Percentiles rank a stretch among this genome's conserved stretches.
phyloP scores from a whole-genome alignment of 768 basidiomycete genomes.

The Paxillus ammoniavirescens region DNA sequence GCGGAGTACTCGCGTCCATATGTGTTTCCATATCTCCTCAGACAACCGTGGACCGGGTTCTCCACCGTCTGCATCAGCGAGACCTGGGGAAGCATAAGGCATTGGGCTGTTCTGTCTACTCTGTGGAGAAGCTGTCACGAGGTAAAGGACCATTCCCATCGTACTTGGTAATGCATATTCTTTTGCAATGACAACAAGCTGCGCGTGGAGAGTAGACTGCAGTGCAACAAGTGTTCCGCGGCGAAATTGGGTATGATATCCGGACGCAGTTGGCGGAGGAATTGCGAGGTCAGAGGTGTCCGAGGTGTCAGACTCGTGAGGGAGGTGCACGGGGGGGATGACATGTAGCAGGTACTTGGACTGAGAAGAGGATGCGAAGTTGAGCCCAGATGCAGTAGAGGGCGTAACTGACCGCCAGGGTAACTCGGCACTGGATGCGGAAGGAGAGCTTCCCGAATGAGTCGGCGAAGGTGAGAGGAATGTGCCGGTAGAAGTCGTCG shows the following conservation, averaged over 20 bases:
- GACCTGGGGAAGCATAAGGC: slow-evolving; percentile 14
- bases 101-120: slow-evolving; percentile 12
- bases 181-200: slow-evolving; percentile 84
- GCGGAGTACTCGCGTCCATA: slow-evolving; percentile 75
- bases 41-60: slow-evolving; percentile 80
- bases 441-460: slow-evolving; percentile 16
- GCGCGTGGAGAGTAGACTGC: slow-evolving; percentile 77
- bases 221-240: slow-evolving; percentile 88
- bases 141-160: slow-evolving; percentile 78
- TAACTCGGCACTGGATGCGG: slow-evolving; percentile 28
- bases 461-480: slow-evolving; percentile 9
- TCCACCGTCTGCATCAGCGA: slow-evolving; percentile 35
- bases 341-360: slow-evolving; percentile 82
- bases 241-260: slow-evolving; percentile 77
- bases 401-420: slow-evolving; percentile 52
- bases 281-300: slow-evolving; percentile 46
- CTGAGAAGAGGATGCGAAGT: slow-evolving; percentile 37
- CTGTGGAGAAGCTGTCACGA: slow-evolving; percentile 47
- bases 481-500: slow-evolving; percentile 28
- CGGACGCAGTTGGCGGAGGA: slow-evolving; percentile 58
- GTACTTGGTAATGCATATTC: slow-evolving; percentile 93
- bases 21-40: slow-evolving; percentile 82
- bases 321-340: slow-evolving; percentile 72
- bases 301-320: slow-evolving; percentile 53
- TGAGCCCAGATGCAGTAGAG: slow-evolving; percentile 40